Percentiles rank a stretch among this genome's conserved stretches.
These are phyloP conservation scores for Phoma sp. DNA, from an alignment of 2,329 filamentous ascomycete species.

Conservation along the genomic window DNA sequence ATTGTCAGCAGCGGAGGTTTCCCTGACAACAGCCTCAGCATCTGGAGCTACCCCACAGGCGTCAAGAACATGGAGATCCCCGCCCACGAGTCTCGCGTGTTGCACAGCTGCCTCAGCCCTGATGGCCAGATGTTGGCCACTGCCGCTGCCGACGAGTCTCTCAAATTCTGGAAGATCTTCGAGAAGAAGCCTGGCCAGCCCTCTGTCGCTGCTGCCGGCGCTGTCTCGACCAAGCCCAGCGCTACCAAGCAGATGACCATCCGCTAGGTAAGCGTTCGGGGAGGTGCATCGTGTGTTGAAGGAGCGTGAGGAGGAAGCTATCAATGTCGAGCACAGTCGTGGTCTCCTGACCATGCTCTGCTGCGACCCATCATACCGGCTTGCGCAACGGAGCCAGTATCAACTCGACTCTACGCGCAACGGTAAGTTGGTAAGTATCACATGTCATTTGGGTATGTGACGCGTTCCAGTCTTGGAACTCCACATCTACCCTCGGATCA, in stretches of 20 bases:
- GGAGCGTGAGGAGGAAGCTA: conserved; percentile 7
- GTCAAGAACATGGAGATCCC: conserved; percentile 98
- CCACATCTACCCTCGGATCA: conserved; percentile 43
- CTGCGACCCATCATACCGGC: conserved; percentile 33
- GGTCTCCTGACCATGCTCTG: conserved; percentile 6
- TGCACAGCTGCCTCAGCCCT: conserved; percentile 95
- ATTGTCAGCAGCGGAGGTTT: conserved; percentile 97
- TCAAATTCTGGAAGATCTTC: conserved; percentile 99
- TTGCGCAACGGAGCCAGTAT: conserved; percentile 47
- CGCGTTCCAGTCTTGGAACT: conserved; percentile 41
- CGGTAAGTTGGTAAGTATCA: conserved; percentile 53
- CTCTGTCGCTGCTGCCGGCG: conserved; percentile 67
- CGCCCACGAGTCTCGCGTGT: conserved; percentile 92
- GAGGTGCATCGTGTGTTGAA: neutral
- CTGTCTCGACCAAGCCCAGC: conserved; percentile 76
- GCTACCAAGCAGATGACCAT: conserved; percentile 92
- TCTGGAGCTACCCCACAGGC: conserved; percentile 98
- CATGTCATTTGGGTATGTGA: conserved; percentile 50
- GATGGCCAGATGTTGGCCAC: conserved; percentile 98
- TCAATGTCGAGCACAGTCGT: conserved; percentile 17
- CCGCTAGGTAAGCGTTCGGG: conserved; percentile 32
- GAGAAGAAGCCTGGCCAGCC: conserved; percentile 91
- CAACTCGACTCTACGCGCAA: conserved; percentile 49
- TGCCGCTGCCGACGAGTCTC: conserved; percentile 90
- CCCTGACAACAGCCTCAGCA: conserved; percentile 98